These are phyloP conservation scores for Monoraphidium neglectum DNA, from an alignment of 139 green algal species.

Conservation along the genomic window DNA sequence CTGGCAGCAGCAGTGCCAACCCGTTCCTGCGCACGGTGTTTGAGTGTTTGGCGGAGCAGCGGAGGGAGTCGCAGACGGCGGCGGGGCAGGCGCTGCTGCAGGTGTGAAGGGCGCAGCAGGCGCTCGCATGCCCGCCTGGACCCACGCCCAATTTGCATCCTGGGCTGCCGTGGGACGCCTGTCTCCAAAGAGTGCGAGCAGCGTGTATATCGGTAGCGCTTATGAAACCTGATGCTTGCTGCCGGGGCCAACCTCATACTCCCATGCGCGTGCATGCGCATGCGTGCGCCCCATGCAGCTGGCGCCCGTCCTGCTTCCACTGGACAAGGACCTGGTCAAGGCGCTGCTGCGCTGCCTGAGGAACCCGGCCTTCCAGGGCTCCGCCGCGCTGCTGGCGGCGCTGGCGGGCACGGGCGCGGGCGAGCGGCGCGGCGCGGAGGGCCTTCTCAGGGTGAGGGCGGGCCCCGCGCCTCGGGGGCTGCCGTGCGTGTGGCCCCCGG, in stretches of 20 bases:
- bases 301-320: constrained; percentile 32
- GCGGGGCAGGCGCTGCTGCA: constrained; percentile 36
- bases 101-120: constrained; percentile 31
- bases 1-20: constrained; percentile 5
- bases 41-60: constrained; percentile 45
- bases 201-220: too few species aligned
- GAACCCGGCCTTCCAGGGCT: constrained; percentile 32
- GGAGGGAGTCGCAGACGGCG: constrained; percentile 39
- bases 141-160: too few species aligned
- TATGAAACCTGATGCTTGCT: background rate
- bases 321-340: constrained; percentile 35
- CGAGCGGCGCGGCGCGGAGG: constrained; percentile 16
- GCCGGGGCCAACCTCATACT: background rate
- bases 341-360: constrained; percentile 40
- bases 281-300: constrained; percentile 24
- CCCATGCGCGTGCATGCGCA: background rate
- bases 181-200: too few species aligned
- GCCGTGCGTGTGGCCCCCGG: too few species aligned
- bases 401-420: constrained; percentile 24
- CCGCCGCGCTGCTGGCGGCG: constrained; percentile 32
- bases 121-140: too few species aligned
- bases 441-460: constrained; percentile 36
- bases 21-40: constrained; percentile 37
- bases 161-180: too few species aligned
- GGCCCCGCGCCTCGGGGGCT: too few species aligned